phyloP scores from a whole-genome alignment of 768 basidiomycete species.

The Heimioporus sp. region DNA sequence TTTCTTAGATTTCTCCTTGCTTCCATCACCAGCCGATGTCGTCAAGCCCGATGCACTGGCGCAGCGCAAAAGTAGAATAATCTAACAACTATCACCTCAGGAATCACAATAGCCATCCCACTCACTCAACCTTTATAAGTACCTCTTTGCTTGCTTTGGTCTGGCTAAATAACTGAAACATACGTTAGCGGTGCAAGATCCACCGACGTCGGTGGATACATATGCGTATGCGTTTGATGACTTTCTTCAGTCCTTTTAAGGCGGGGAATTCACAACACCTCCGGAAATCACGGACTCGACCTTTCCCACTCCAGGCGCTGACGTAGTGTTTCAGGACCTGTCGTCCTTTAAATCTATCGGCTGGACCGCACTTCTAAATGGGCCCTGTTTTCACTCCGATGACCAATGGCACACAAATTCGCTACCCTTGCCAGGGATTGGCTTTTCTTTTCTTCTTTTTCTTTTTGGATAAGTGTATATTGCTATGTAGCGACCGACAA shows the following conservation, averaged over 20 bases:
- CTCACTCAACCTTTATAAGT: background rate
- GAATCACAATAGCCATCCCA: background rate
- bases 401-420: background rate
- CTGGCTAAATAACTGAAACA: background rate
- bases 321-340: too few relatives aligned
- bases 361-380: conserved; percentile 10
- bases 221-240: background rate
- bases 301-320: background rate
- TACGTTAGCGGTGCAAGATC: background rate
- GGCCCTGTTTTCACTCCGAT: background rate
- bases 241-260: conserved; percentile 6
- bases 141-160: background rate
- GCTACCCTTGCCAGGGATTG: background rate
- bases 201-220: background rate
- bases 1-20: conserved; percentile 21
- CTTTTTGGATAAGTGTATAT: too few relatives aligned
- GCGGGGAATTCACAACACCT: background rate
- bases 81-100: conserved; percentile 25
- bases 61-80: conserved; percentile 33
- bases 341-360: conserved; percentile 1
- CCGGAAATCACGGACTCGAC: background rate
- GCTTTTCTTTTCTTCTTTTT: too few relatives aligned
- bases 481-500: too few relatives aligned
- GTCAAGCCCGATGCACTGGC: conserved; percentile 22
- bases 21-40: conserved; percentile 20